Evolutionary conservation across 2,329 filamentous ascomycete genomes (phyloP).

Genomic region (Periglandula ipomoeae): DNA sequence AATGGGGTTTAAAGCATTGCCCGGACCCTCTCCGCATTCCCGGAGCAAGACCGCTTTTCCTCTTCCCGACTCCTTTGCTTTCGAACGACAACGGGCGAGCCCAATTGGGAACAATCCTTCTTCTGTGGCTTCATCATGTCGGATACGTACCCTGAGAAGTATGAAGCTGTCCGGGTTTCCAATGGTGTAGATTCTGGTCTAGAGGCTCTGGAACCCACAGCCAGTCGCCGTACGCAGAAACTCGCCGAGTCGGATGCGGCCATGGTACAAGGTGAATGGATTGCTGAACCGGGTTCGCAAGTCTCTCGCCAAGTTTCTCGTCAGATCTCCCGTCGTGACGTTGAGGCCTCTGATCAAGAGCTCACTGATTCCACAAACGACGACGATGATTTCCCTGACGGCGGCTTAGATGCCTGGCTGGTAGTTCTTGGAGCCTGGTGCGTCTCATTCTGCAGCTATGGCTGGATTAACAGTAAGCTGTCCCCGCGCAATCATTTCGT

Average conservation of each 20-base stretch:
- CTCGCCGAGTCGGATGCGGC: constrained; percentile 7
- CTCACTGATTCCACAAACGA: neutral
- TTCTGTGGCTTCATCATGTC: neutral
- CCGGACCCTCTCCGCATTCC: neutral
- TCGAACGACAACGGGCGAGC: neutral
- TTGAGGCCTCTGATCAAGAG: neutral
- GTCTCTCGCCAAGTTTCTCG: constrained; percentile 6
- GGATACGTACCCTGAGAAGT: constrained; percentile 2
- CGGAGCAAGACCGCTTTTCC: neutral
- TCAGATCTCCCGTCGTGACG: constrained; percentile 3
- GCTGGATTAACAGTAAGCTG: constrained; percentile 16
- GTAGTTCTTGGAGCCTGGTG: constrained; percentile 26
- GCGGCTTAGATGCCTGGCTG: constrained; percentile 22
- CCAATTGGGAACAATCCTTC: too few relatives aligned
- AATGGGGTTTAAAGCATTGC: too few relatives aligned
- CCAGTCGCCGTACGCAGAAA: constrained; percentile 5
- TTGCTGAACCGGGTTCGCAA: constrained; percentile 3
- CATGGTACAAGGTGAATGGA: constrained; percentile 7
- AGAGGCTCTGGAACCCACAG: constrained; percentile 1
- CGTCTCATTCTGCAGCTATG: constrained; percentile 26
- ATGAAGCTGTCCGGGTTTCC: neutral
- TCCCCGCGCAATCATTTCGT: neutral
- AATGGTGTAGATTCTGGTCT: constrained; percentile 1
- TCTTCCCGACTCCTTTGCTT: neutral
- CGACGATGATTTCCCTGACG: constrained; percentile 13